These are phyloP conservation scores for Rhamnella rubrinervis DNA, from an alignment of 331 rosid species.

Conservation along the genomic window DNA sequence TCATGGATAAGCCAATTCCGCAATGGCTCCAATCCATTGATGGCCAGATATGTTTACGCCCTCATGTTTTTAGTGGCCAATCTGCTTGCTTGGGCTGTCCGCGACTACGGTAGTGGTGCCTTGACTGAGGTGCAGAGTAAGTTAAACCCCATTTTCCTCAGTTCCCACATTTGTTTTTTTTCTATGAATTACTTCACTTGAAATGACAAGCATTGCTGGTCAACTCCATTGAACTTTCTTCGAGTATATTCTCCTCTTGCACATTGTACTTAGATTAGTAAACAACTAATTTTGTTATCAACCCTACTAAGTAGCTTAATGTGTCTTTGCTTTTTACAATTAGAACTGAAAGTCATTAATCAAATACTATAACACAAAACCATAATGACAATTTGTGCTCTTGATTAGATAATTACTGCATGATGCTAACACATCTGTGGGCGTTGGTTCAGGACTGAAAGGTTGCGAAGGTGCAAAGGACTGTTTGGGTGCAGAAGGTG, in stretches of 20 bases:
- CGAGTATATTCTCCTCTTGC: too few species aligned
- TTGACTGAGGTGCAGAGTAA: conserved; percentile 64
- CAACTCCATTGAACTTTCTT: too few species aligned
- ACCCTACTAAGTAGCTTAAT: too few species aligned
- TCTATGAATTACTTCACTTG: neutral
- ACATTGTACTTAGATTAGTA: too few species aligned
- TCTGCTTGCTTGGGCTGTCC: conserved; percentile 87
- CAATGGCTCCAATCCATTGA: conserved; percentile 86
- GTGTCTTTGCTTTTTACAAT: too few species aligned
- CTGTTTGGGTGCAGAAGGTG: conserved; percentile 90
- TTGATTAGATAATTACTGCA: neutral
- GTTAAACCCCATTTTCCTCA: conserved; percentile 20
- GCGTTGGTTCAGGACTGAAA: conserved; percentile 53
- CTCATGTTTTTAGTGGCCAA: conserved; percentile 63
- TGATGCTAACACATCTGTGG: neutral
- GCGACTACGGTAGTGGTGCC: conserved; percentile 63
- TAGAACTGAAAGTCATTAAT: too few species aligned
- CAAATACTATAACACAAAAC: too few species aligned
- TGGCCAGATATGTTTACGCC: conserved; percentile 92
- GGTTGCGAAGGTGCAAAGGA: conserved; percentile 63
- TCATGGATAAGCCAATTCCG: conserved; percentile 78
- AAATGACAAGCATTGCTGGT: too few species aligned
- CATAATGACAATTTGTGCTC: neutral
- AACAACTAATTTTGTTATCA: too few species aligned
- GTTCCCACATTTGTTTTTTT: neutral